phyloP scores from a whole-genome alignment of 75 land plant species.

The Gnetum montanum region DNA sequence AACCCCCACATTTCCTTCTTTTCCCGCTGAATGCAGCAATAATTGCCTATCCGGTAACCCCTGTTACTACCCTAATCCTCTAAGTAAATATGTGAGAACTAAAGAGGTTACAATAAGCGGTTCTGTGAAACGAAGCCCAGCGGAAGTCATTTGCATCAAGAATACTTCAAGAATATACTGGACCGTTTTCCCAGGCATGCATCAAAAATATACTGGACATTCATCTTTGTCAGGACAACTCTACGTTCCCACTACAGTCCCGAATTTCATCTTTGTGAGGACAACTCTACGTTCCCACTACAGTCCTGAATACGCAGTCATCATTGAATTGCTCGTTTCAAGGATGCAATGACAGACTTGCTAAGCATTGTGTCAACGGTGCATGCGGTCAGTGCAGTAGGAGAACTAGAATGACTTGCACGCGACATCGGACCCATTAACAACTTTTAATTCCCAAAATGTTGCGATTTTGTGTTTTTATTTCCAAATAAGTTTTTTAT shows the following conservation, averaged over 20 bases:
- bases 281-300: conserved; percentile 1
- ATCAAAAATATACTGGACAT: neutral
- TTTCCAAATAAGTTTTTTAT: too few relatives aligned
- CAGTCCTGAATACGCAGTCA: neutral
- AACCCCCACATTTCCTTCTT: neutral
- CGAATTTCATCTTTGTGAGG: neutral
- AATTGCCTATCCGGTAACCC: too few relatives aligned
- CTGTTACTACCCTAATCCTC: too few relatives aligned
- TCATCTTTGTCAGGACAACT: too few relatives aligned
- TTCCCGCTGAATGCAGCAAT: too few relatives aligned
- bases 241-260: neutral
- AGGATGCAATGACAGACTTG: conserved; percentile 2
- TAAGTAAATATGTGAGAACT: too few relatives aligned
- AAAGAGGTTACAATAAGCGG: neutral
- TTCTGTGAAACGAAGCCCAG: neutral
- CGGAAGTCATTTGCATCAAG: neutral
- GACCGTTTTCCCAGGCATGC: neutral
- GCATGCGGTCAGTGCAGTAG: conserved; percentile 5
- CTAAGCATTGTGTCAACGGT: conserved; percentile 3
- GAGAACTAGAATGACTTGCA: conserved; percentile 4
- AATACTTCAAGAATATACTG: neutral
- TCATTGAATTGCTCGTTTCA: conserved; percentile 3
- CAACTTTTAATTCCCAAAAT: too few relatives aligned
- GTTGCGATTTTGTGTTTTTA: too few relatives aligned
- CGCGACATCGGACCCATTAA: too few relatives aligned